Evolutionary conservation across 2,329 filamentous ascomycete species (phyloP).

Genomic region (Verticillium nonalfalfae): DNA sequence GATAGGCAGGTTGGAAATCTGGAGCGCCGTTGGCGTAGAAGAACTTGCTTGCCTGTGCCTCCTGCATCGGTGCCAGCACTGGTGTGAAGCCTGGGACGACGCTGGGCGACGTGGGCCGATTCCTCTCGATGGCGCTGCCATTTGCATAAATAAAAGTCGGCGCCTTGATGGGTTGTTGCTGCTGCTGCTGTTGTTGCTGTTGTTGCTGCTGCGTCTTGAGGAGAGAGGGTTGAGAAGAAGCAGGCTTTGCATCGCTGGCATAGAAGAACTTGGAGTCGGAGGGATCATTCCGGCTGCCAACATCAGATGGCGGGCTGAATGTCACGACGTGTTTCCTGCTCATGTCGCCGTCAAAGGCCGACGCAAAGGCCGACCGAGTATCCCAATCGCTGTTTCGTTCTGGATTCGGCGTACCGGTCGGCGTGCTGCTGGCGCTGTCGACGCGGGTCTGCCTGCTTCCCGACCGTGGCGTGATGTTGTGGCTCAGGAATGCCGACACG

Average conservation of each 20-base stretch:
- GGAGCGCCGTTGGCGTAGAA: constrained; percentile 66
- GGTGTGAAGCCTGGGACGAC: constrained; percentile 22
- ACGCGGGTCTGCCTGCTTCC: constrained; percentile 65
- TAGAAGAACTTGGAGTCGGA: constrained; percentile 79
- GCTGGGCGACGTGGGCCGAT: constrained; percentile 24
- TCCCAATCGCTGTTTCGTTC: constrained; percentile 41
- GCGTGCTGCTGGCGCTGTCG: constrained; percentile 62
- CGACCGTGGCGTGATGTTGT: constrained; percentile 74
- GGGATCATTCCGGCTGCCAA: constrained; percentile 18
- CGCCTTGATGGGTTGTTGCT: constrained; percentile 31
- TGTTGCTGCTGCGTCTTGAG: constrained; percentile 22
- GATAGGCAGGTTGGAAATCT: constrained; percentile 34
- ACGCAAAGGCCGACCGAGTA: constrained; percentile 20
- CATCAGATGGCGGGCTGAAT: constrained; percentile 32
- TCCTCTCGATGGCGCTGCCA: constrained; percentile 31
- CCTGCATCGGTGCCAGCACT: constrained; percentile 24
- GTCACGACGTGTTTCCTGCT: constrained; percentile 24
- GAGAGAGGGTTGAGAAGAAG: constrained; percentile 9
- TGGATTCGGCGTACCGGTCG: constrained; percentile 50
- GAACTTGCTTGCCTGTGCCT: constrained; percentile 54
- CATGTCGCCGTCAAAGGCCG: constrained; percentile 14
- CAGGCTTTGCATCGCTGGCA: constrained; percentile 70
- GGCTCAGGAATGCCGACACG: constrained; percentile 49
- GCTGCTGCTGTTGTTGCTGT: constrained; percentile 32
- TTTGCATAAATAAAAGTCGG: constrained; percentile 54